Base-by-base conservation (phyloP, 139 green algal species). In the Chlamydomonas urium region DNA sequence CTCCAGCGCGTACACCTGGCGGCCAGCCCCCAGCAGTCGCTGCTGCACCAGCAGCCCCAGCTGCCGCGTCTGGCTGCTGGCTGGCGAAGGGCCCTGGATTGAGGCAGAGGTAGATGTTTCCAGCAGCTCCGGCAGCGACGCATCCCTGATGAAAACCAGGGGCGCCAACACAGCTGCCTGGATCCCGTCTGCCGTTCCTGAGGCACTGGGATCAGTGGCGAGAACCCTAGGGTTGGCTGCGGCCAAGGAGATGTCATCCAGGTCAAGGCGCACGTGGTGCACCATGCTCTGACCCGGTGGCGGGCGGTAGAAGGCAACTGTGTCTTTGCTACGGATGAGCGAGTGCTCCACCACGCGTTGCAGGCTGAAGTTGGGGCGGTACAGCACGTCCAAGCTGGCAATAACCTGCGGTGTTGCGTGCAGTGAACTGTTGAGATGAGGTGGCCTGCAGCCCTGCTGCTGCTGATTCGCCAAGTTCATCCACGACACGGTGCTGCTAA, bases 271-370 rank as follows among this genome's bases (percentile, higher is more conserved):
- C 19, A n/a, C 33, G 23, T 45, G 33, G 60, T 14, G 17, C 33
- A 17, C 10, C 38, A 76, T 29, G 31, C 45, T 21, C 19, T 62
- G 28, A 8, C 62, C 62, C 17, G 72, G 72, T 1, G 62, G 72
- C 23, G 62, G 72, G 24, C 38, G 24, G 2, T 17, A 29, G 61
- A 67, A 72, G 6, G 67, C n/a, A 6, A 80, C 36, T 2, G 71
- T 77, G 75, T 85, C 79, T 61, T 81, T 81, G 33, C 38, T 66
- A 1, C 79, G 71, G 23, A 85, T 71, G 8, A 81, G 29, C 1
- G 74, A 33, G 38, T 85, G 79, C 66, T 85, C 79, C 26, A 85
- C 71, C 0, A 78, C 1, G 19, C 67, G 74, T n/a, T 65, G 37
- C 23, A 81, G 32, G 66, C n/a, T 62, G 32, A 85, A 62, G 36